A percentile compares a stretch with the other conserved stretches of the same genome.
Evolutionary conservation across 148 eudicot genomes (phyloP).

Genomic region (Arbutus unedo): DNA sequence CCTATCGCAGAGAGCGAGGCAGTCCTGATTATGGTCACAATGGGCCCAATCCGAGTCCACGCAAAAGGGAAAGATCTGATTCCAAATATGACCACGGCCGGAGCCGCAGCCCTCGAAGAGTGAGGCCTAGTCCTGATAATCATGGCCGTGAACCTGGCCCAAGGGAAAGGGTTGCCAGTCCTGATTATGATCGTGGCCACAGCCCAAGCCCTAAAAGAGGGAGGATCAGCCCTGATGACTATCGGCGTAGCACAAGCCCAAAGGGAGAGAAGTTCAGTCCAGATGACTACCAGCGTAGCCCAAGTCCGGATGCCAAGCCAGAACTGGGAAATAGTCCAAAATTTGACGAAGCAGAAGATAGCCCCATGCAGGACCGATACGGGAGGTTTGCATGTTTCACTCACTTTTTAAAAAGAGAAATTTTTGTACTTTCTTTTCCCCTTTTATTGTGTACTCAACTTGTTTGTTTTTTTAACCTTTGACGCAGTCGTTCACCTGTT

Average conservation of each 20-base stretch:
- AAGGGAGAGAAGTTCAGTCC: slow-evolving; percentile 38
- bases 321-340: slow-evolving; percentile 36
- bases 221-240: slow-evolving; percentile 44
- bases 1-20: slow-evolving; percentile 39
- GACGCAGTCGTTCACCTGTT: slow-evolving; percentile 38
- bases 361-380: slow-evolving; percentile 42
- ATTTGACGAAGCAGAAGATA: slow-evolving; percentile 41
- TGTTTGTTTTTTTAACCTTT: background rate
- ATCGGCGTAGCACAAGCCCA: slow-evolving; percentile 37
- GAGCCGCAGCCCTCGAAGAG: slow-evolving; percentile 39
- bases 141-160: slow-evolving; percentile 31
- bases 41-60: slow-evolving; percentile 26
- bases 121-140: slow-evolving; percentile 23
- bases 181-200: slow-evolving; percentile 30
- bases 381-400: slow-evolving; percentile 34
- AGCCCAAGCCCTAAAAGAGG: slow-evolving; percentile 35
- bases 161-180: slow-evolving; percentile 24
- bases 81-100: slow-evolving; percentile 11
- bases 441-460: background rate
- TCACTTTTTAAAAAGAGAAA: background rate
- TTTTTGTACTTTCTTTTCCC: background rate
- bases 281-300: slow-evolving; percentile 30
- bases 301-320: slow-evolving; percentile 38
- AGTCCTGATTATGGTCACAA: slow-evolving; percentile 47
- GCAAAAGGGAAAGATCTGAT: slow-evolving; percentile 15